Base-by-base conservation (phyloP, 805 yeast genomes). In the Yamadazyma akitaensis region DNA sequence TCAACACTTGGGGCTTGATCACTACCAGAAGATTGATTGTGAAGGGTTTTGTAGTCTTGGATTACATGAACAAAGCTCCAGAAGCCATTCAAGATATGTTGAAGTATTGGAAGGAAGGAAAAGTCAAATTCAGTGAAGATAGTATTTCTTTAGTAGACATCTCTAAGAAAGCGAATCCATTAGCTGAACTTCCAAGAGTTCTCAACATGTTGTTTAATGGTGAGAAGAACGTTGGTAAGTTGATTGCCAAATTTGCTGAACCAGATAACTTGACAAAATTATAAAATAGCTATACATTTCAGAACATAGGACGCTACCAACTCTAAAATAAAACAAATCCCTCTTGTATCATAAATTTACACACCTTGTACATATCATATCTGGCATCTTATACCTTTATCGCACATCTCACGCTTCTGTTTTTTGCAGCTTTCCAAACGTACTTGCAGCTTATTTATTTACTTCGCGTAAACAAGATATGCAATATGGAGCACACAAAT, bases 121-220 rank as follows among this genome's bases (percentile, higher is more conserved):
- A 54, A 34, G 44, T 60, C 40, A 48, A 47, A 30, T 40, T 49
- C 36, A 42, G 40, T 30, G 45, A 52, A 2, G 47, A 53, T 11
- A 50, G 60, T 5, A 54, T 51, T 17, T 38, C 57, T 5, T 40
- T 58, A 17, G 51, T 57, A 25, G 63, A 62, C 35, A 67, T 73
- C 10, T 50, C 63, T 10, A 72, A 70, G 25, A 74, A 68, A n/a
- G 12, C 18, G 8, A 39, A 53, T 6, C 21, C 35, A 5, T 76
- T 78, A 49, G 46, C 56, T 10, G 57, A 70, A 28, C 63, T 80
- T 45, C 84, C 84, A 26, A 59, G 58, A 16, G 57, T 69, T 25
- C 80, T 81, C 81, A 61, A 68, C 38, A 65, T 68, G 21, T 56
- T 80, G 35, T 80, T 79, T 59, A 51, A 55, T 17, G 75, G 74